Percentiles rank a stretch among this genome's conserved stretches.
phyloP scores from a whole-genome alignment of 371 early-diverging fungal species.

The Mortierella sp. region DNA sequence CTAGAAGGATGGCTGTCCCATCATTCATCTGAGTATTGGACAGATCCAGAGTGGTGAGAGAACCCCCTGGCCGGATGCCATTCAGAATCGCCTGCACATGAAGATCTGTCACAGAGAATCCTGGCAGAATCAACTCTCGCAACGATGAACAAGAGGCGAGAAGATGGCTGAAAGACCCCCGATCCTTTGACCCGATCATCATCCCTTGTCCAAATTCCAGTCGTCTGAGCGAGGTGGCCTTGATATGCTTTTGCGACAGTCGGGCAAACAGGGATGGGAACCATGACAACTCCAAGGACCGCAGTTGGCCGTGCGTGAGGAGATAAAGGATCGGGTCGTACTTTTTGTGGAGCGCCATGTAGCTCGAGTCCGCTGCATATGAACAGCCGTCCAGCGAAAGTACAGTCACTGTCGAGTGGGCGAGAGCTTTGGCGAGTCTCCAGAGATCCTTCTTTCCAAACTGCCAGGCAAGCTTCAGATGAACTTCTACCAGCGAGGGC shows the following conservation, averaged over 20 bases:
- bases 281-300: slow-evolving; percentile 29
- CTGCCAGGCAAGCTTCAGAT: slow-evolving; percentile 45
- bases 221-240: slow-evolving; percentile 26
- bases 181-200: slow-evolving; percentile 17
- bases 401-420: slow-evolving; percentile 37
- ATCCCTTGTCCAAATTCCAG: slow-evolving; percentile 42
- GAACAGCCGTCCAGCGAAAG: slow-evolving; percentile 43
- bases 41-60: slow-evolving; percentile 29
- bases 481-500: slow-evolving; percentile 42
- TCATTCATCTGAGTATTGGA: slow-evolving; percentile 34
- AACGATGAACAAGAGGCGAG: slow-evolving; percentile 32
- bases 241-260: slow-evolving; percentile 27
- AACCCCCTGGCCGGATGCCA: slow-evolving; percentile 17
- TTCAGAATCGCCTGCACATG: slow-evolving; percentile 29
- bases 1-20: slow-evolving; percentile 35
- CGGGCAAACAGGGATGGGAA: slow-evolving; percentile 37
- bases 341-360: slow-evolving; percentile 39
- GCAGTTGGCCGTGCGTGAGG: slow-evolving; percentile 35
- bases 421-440: slow-evolving; percentile 33
- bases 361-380: slow-evolving; percentile 24
- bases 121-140: slow-evolving; percentile 38
- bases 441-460: slow-evolving; percentile 46
- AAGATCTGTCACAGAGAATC: slow-evolving; percentile 18
- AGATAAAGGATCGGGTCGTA: slow-evolving; percentile 42
- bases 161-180: slow-evolving; percentile 19